phyloP scores from a whole-genome alignment of 1,284 basidiomycete genomes.

The Vanrija sp. region DNA sequence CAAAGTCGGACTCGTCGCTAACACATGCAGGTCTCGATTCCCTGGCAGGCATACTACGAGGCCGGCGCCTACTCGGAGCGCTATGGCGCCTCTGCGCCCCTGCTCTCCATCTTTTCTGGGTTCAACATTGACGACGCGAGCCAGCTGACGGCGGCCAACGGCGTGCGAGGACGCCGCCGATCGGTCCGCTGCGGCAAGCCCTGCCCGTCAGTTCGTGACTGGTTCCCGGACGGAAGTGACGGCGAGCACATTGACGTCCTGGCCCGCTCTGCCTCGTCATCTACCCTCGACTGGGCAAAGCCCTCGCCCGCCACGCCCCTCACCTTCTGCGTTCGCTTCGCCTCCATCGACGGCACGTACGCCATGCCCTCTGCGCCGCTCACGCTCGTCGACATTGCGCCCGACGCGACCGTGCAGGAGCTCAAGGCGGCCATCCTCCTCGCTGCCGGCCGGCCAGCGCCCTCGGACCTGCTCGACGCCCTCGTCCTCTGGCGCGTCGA shows the following conservation, averaged over 20 bases:
- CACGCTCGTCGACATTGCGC: slow-evolving; percentile 30
- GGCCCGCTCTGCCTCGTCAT: slow-evolving; percentile 21
- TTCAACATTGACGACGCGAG: slow-evolving; percentile 42
- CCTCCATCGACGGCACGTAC: background rate
- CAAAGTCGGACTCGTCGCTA: background rate
- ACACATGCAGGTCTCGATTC: slow-evolving; percentile 37
- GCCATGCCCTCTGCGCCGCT: slow-evolving; percentile 14
- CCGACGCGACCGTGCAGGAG: slow-evolving; percentile 28
- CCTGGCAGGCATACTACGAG: slow-evolving; percentile 37
- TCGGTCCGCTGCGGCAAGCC: background rate
- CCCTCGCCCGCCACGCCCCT: background rate
- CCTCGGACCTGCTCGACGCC: slow-evolving; percentile 15
- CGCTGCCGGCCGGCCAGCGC: slow-evolving; percentile 25
- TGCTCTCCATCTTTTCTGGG: slow-evolving; percentile 39
- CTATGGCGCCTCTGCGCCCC: slow-evolving; percentile 28
- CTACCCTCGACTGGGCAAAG: slow-evolving; percentile 6
- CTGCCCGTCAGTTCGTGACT: slow-evolving; percentile 14
- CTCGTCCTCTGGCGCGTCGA: slow-evolving; percentile 43
- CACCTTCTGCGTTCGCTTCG: slow-evolving; percentile 9
- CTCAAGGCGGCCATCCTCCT: slow-evolving; percentile 36
- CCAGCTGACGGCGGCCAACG: slow-evolving; percentile 26
- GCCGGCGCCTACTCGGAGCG: slow-evolving; percentile 31
- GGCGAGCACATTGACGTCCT: slow-evolving; percentile 24
- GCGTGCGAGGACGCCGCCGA: slow-evolving; percentile 2
- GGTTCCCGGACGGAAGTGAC: slow-evolving; percentile 13